phyloP scores from a whole-genome alignment of 805 yeast genomes.

The Schwanniomyces sp. region DNA sequence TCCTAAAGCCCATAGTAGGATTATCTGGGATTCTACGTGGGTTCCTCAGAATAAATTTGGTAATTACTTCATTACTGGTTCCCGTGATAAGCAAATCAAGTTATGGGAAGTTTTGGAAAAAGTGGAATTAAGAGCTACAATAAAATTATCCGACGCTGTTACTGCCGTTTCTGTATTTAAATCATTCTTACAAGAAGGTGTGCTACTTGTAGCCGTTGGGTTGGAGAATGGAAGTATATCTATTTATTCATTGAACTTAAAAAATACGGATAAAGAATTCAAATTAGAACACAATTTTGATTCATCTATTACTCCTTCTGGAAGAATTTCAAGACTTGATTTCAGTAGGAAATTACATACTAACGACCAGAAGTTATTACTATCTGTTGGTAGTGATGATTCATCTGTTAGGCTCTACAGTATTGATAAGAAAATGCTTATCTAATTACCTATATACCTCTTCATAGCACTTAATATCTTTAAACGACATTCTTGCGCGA shows the following conservation, averaged over 20 bases:
- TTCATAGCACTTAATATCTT: too few relatives aligned
- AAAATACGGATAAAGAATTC: slow-evolving; percentile 21
- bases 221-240: slow-evolving; percentile 64
- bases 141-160: slow-evolving; percentile 56
- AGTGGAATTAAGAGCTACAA: slow-evolving; percentile 34
- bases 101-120: slow-evolving; percentile 57
- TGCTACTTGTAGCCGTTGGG: slow-evolving; percentile 57
- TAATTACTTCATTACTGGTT: slow-evolving; percentile 69
- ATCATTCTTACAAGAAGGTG: slow-evolving; percentile 21
- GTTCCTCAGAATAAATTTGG: slow-evolving; percentile 42
- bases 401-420: slow-evolving; percentile 53
- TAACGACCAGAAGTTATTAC: slow-evolving; percentile 22
- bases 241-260: slow-evolving; percentile 37
- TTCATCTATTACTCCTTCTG: slow-evolving; percentile 53
- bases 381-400: slow-evolving; percentile 70
- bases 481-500: neutral
- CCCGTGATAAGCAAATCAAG: slow-evolving; percentile 80
- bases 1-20: slow-evolving; percentile 83
- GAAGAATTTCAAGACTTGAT: slow-evolving; percentile 57
- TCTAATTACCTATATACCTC: neutral
- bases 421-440: slow-evolving; percentile 5
- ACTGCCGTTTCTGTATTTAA: slow-evolving; percentile 63
- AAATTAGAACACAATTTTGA: slow-evolving; percentile 32
- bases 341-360: slow-evolving; percentile 42
- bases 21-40: slow-evolving; percentile 96